phyloP scores from a whole-genome alignment of 495 filamentous ascomycete species.

The Chaetomium fimeti region DNA sequence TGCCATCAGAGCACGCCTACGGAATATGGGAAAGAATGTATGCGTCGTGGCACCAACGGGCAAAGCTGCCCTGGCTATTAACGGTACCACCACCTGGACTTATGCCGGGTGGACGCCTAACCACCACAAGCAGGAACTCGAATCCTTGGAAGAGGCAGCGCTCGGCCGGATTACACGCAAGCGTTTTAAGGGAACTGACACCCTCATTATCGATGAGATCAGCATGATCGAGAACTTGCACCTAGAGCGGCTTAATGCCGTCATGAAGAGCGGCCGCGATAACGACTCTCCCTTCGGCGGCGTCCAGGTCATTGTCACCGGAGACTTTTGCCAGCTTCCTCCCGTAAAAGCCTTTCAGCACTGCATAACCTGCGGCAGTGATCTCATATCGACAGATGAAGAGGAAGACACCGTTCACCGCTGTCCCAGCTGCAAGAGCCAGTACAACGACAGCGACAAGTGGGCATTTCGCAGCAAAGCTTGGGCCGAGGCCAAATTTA shows the following conservation, averaged over 20 bases:
- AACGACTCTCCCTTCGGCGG: slow-evolving; percentile 75
- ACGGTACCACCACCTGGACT: slow-evolving; percentile 53
- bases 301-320: slow-evolving; percentile 88
- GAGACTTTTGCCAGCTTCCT: slow-evolving; percentile 94
- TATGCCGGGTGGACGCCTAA: slow-evolving; percentile 56
- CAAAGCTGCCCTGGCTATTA: slow-evolving; percentile 50
- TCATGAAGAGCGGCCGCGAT: slow-evolving; percentile 46
- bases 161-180: slow-evolving; percentile 18
- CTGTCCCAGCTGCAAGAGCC: slow-evolving; percentile 30
- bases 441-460: slow-evolving; percentile 41
- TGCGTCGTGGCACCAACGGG: slow-evolving; percentile 58
- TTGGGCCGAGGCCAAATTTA: slow-evolving; percentile 42
- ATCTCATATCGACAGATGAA: slow-evolving; percentile 58
- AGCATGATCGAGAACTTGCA: slow-evolving; percentile 56
- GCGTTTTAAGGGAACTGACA: slow-evolving; percentile 42
- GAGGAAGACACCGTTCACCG: slow-evolving; percentile 63
- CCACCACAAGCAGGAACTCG: slow-evolving; percentile 28
- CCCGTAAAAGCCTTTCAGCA: slow-evolving; percentile 81
- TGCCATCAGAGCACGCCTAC: slow-evolving; percentile 44
- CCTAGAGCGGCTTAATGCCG: slow-evolving; percentile 52
- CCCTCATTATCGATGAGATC: slow-evolving; percentile 49
- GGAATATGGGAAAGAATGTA: slow-evolving; percentile 37
- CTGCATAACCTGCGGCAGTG: slow-evolving; percentile 69
- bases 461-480: slow-evolving; percentile 41
- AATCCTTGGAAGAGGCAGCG: slow-evolving; percentile 7